Evolutionary conservation across 2,329 filamentous ascomycete species (phyloP).

Genomic region (Fragosphaeria purpurea): DNA sequence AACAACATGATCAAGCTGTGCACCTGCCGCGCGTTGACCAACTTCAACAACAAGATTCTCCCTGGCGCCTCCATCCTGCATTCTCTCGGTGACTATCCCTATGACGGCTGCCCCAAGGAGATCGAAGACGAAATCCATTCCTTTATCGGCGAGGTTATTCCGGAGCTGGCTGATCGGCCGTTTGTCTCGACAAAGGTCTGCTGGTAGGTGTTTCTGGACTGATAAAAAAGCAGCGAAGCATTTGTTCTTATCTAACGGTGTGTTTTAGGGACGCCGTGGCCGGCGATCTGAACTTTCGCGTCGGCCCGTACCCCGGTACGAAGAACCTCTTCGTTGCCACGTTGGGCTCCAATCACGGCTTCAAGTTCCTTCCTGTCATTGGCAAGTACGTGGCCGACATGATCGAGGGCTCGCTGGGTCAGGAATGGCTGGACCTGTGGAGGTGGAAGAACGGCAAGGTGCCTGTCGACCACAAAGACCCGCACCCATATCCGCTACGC

Average conservation of each 20-base stretch:
- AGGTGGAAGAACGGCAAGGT: conserved; percentile 12
- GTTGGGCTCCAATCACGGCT: conserved; percentile 57
- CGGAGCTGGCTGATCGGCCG: conserved; percentile 36
- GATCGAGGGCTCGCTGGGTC: conserved; percentile 34
- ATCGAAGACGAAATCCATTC: conserved; percentile 41
- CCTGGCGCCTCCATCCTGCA: conserved; percentile 14
- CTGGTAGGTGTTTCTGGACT: conserved; percentile 38
- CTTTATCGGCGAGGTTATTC: conserved; percentile 40
- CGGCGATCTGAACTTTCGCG: conserved; percentile 50
- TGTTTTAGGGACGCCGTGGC: conserved; percentile 55
- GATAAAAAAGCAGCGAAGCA: too few species aligned
- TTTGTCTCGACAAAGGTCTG: conserved; percentile 46
- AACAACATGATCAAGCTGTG: conserved; percentile 41
- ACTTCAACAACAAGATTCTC: conserved; percentile 24
- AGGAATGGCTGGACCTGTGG: conserved; percentile 36
- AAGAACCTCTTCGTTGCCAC: conserved; percentile 51
- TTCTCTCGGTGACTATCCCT: conserved; percentile 17
- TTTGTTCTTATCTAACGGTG: too few species aligned
- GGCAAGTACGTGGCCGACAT: conserved; percentile 52
- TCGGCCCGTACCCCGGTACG: conserved; percentile 43
- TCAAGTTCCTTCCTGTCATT: conserved; percentile 57
- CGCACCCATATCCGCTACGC: conserved; percentile 13
- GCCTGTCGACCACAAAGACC: conserved; percentile 13
- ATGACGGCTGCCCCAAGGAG: conserved; percentile 34
- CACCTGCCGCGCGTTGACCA: conserved; percentile 42